Evolutionary conservation across 2,329 filamentous ascomycete genomes (phyloP).

Genomic region (Gliomastix tumulicola): DNA sequence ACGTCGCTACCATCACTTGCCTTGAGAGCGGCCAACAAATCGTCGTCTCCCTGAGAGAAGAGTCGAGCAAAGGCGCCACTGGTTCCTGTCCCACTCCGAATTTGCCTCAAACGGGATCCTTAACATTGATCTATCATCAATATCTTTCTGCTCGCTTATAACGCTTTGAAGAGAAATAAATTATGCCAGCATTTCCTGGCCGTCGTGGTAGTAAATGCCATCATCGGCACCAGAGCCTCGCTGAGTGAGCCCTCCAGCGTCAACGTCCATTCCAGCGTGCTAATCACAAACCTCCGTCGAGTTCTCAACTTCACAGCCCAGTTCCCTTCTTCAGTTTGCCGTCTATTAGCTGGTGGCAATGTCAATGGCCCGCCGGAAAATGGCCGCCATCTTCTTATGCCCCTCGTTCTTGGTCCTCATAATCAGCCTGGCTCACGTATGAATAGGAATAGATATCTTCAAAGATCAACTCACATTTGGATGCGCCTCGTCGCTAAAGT

Average conservation of each 20-base stretch:
- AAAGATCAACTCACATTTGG: neutral
- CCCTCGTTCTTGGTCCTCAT: no score
- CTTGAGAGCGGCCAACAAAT: conserved; percentile 14
- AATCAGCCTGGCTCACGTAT: no score
- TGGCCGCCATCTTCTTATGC: neutral
- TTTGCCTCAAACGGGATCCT: conserved; percentile 9
- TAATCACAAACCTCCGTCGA: conserved; percentile 10
- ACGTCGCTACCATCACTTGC: no score
- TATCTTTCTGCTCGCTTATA: no score
- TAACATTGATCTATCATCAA: no score
- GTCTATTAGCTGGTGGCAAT: no score
- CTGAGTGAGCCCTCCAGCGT: conserved; percentile 16
- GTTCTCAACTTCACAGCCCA: no score
- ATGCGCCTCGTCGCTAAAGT: no score
- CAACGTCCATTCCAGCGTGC: conserved; percentile 9
- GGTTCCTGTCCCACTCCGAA: conserved; percentile 12
- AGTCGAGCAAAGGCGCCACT: conserved; percentile 14
- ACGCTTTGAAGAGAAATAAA: no score
- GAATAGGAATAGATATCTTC: neutral
- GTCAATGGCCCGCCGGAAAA: neutral
- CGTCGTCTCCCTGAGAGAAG: conserved; percentile 8
- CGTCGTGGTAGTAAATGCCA: conserved; percentile 17
- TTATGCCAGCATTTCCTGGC: conserved; percentile 1
- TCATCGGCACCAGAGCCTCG: conserved; percentile 17
- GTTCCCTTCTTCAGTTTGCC: no score